These are phyloP conservation scores for Paraphoma chrysanthemicola DNA, from an alignment of 2,329 filamentous ascomycete species.

Conservation along the genomic window DNA sequence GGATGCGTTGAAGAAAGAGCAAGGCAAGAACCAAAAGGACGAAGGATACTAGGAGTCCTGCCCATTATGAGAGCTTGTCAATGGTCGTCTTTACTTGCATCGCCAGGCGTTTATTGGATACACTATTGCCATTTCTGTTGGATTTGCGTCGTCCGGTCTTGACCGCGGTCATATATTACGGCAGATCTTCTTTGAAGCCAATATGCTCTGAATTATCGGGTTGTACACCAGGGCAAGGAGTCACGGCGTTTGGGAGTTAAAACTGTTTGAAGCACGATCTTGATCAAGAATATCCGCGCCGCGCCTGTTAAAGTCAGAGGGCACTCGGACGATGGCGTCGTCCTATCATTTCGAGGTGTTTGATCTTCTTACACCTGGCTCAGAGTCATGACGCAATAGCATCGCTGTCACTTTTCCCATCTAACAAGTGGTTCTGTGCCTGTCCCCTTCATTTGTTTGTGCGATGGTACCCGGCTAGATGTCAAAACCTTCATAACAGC, in stretches of 20 bases:
- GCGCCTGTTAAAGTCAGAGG: too few relatives aligned
- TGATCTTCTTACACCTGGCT: too few relatives aligned
- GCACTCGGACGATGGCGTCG: too few relatives aligned
- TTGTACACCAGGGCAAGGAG: neutral
- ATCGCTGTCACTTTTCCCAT: too few relatives aligned
- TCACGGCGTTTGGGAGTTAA: neutral
- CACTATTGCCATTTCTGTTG: neutral
- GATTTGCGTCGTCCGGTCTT: neutral
- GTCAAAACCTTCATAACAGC: too few relatives aligned
- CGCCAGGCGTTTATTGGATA: neutral
- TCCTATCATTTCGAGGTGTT: too few relatives aligned
- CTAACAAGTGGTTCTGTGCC: too few relatives aligned
- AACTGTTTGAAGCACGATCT: too few relatives aligned
- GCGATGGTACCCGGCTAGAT: too few relatives aligned
- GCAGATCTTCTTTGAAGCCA: neutral
- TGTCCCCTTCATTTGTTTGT: too few relatives aligned
- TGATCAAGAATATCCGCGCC: too few relatives aligned
- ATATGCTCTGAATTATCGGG: neutral
- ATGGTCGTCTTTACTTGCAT: neutral
- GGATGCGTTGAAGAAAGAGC: slow-evolving; percentile 23
- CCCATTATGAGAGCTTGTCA: neutral
- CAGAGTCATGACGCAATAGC: too few relatives aligned
- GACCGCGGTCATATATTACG: neutral
- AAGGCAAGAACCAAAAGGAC: slow-evolving; percentile 43
- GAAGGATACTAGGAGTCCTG: slow-evolving; percentile 37